Percentiles rank a stretch among this genome's conserved stretches.
These are phyloP conservation scores for Cymbomonas tetramitiformis DNA, from an alignment of 139 green algal species.

Conservation along the genomic window DNA sequence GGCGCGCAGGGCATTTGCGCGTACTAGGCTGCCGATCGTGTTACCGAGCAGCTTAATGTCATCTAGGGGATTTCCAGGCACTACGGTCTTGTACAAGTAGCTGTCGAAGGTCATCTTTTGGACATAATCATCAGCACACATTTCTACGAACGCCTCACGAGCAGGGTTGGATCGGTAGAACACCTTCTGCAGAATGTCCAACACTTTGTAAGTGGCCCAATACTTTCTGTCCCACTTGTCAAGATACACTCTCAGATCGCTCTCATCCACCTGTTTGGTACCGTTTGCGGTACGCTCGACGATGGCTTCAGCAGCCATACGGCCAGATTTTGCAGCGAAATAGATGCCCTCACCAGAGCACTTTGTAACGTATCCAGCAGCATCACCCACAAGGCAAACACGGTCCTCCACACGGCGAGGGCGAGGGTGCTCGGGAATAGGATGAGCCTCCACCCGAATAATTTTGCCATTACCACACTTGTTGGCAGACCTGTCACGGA, in stretches of 20 bases:
- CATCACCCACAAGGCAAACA: conserved; percentile 82
- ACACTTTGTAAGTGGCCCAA: conserved; percentile 98
- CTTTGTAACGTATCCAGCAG: conserved; percentile 93
- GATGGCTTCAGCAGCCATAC: conserved; percentile 93
- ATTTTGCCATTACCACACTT: conserved; percentile 74
- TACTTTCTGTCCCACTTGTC: conserved; percentile 96
- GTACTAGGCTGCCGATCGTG: conserved; percentile 73
- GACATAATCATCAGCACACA: conserved; percentile 91
- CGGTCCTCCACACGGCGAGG: conserved; percentile 62
- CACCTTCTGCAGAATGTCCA: conserved; percentile 99
- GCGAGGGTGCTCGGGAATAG: conserved; percentile 91
- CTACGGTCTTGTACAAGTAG: conserved; percentile 99
- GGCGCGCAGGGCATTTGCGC: conserved; percentile 78
- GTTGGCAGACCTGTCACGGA: conserved; percentile 13
- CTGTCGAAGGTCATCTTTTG: conserved; percentile 99
- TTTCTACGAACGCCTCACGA: conserved; percentile 96
- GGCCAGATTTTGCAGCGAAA: conserved; percentile 94
- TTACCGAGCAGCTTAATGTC: conserved; percentile 86
- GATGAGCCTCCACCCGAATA: conserved; percentile 93
- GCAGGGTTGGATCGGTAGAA: conserved; percentile 92
- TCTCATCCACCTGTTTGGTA: conserved; percentile 72
- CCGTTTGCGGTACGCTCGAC: conserved; percentile 55
- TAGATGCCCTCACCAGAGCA: conserved; percentile 96
- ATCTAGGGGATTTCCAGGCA: conserved; percentile 89
- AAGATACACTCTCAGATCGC: conserved; percentile 77